These are phyloP conservation scores for Meyerozyma elateridarum DNA, from an alignment of 1,139 yeast genomes.

Conservation along the genomic window DNA sequence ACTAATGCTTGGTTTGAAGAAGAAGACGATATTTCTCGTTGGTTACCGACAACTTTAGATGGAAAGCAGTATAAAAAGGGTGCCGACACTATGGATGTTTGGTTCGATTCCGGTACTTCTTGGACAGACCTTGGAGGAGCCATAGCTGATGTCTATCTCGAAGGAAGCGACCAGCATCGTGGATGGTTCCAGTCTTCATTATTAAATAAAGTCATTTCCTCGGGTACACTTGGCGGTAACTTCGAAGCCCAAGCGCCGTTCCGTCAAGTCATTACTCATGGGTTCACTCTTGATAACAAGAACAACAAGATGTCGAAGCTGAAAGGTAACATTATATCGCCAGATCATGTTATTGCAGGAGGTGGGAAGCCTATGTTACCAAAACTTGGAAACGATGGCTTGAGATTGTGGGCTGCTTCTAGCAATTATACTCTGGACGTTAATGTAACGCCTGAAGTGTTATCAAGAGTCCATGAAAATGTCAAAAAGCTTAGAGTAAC, in stretches of 20 bases:
- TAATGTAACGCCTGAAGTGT: conserved; percentile 64
- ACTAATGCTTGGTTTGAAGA: conserved; percentile 77
- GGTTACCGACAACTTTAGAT: conserved; percentile 59
- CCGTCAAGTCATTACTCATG: conserved; percentile 79
- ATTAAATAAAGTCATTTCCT: conserved; percentile 64
- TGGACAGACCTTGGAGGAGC: conserved; percentile 65
- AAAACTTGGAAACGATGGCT: conserved; percentile 85
- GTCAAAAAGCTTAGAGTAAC: conserved; percentile 81
- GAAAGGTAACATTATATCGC: conserved; percentile 75
- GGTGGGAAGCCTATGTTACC: conserved; percentile 52
- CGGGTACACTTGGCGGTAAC: conserved; percentile 25
- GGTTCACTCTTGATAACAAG: conserved; percentile 81
- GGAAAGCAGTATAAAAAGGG: conserved; percentile 56
- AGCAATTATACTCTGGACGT: conserved; percentile 83
- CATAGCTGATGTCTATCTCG: conserved; percentile 77
- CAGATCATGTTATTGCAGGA: conserved; percentile 65
- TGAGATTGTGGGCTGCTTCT: conserved; percentile 88
- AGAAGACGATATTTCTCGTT: conserved; percentile 48
- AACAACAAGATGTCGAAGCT: conserved; percentile 94
- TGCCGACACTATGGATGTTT: conserved; percentile 93
- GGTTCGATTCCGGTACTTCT: conserved; percentile 97
- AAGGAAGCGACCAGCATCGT: conserved; percentile 96
- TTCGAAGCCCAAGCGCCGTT: conserved; percentile 63
- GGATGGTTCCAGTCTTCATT: conserved; percentile 98
- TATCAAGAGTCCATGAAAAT: conserved; percentile 73